Percentiles rank a stretch among this genome's conserved stretches.
These are phyloP conservation scores for Neurospora sp. DNA, from an alignment of 495 filamentous ascomycete genomes.

Conservation along the genomic window DNA sequence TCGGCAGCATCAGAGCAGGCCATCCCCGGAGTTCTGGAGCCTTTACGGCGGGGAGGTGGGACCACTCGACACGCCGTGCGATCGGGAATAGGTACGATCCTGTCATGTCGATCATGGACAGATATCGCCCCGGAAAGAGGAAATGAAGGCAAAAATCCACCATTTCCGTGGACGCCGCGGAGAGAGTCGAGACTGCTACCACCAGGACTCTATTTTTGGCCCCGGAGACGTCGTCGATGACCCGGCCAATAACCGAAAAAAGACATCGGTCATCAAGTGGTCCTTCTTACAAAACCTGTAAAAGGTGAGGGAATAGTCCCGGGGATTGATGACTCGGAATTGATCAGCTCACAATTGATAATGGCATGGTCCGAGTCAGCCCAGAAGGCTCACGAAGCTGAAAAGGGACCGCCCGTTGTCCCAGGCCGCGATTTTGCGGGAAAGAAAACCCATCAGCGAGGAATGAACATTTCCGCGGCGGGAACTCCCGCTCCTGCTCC, in stretches of 20 bases:
- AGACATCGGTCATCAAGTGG: background rate
- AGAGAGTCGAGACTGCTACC: background rate
- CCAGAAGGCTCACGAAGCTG: background rate
- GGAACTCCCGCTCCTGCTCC: constrained; percentile 9
- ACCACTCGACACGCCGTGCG: constrained; percentile 6
- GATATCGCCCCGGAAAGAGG: background rate
- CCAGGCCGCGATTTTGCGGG: background rate
- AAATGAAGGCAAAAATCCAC: background rate
- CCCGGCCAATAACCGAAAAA: background rate
- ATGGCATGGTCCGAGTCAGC: constrained; percentile 5
- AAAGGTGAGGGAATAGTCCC: background rate
- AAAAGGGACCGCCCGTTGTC: background rate
- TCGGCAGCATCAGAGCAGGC: background rate
- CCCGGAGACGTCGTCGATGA: background rate
- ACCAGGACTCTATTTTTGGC: background rate
- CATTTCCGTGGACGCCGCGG: constrained; percentile 11
- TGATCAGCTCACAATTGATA: constrained; percentile 19
- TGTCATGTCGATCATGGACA: background rate
- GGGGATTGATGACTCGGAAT: background rate
- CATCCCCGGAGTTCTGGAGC: background rate
- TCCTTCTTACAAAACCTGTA: background rate
- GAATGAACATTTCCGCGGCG: constrained; percentile 15
- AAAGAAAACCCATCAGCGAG: background rate
- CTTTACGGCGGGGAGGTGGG: constrained; percentile 1
- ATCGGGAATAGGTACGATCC: background rate